Evolutionary conservation across 768 basidiomycete genomes (phyloP).

Genomic region (Lactarius sanguifluus): DNA sequence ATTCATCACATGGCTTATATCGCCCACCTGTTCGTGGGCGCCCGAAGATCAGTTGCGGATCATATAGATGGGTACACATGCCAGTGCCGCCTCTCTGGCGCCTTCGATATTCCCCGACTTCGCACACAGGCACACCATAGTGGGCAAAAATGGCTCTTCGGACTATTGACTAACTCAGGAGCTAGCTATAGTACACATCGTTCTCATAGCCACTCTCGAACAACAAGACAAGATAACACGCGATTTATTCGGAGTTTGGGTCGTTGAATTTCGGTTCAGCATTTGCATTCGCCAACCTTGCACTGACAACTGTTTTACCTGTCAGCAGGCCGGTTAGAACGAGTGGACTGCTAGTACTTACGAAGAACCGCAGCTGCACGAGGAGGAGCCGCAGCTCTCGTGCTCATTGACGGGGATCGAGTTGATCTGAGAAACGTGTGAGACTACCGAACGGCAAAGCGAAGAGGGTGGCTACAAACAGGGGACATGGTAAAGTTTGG

Average conservation of each 20-base stretch:
- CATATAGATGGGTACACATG: no score
- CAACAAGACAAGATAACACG: not conserved
- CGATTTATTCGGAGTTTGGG: not conserved
- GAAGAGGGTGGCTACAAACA: not conserved
- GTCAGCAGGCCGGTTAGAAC: not conserved
- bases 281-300: conserved; percentile 12
- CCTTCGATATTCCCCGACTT: not conserved
- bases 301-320: not conserved
- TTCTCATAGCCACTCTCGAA: not conserved
- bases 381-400: not conserved
- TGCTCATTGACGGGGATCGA: conserved; percentile 8
- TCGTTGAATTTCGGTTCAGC: not conserved
- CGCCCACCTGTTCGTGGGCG: no score
- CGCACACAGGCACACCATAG: not conserved
- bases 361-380: not conserved
- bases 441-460: not conserved
- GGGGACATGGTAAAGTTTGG: not conserved
- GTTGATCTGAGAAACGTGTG: not conserved
- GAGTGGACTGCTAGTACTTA: not conserved
- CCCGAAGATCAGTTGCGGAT: no score
- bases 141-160: no score
- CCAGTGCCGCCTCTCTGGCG: no score
- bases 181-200: not conserved
- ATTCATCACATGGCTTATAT: not conserved
- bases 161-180: no score